A percentile compares a stretch with the other conserved stretches of the same genome.
Conservation (phyloP, 1,284 basidiomycete genomes). For the Boletus mariae region DNA sequence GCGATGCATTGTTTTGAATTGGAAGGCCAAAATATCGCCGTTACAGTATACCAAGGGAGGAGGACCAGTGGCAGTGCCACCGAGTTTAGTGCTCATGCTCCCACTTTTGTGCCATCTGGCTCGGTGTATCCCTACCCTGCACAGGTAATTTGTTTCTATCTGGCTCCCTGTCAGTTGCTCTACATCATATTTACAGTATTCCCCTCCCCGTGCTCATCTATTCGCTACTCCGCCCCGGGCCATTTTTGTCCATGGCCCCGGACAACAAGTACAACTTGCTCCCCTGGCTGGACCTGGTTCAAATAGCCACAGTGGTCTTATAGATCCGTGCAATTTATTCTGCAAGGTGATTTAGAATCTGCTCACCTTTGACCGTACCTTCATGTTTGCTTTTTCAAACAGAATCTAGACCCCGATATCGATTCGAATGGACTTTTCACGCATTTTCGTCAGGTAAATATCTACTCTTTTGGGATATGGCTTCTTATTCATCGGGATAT, state of each 20-base stretch:
- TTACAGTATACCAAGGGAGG: slow-evolving; percentile 69
- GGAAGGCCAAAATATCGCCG: slow-evolving; percentile 76
- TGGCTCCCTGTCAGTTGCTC: background rate
- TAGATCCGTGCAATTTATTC: slow-evolving; percentile 90
- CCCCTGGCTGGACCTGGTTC: slow-evolving; percentile 71
- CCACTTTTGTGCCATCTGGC: slow-evolving; percentile 69
- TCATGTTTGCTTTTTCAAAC: slow-evolving; percentile 12
- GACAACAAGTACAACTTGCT: slow-evolving; percentile 84
- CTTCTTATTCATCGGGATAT: slow-evolving; percentile 14
- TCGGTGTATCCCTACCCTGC: slow-evolving; percentile 52
- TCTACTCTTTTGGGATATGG: slow-evolving; percentile 4
- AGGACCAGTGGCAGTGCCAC: slow-evolving; percentile 48
- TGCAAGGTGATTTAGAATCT: slow-evolving; percentile 58
- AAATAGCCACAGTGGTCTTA: slow-evolving; percentile 76
- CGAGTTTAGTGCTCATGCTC: slow-evolving; percentile 70
- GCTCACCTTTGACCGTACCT: background rate
- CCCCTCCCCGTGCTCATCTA: slow-evolving; percentile 50
- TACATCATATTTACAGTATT: slow-evolving; percentile 43
- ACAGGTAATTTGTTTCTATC: slow-evolving; percentile 38
- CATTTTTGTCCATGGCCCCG: slow-evolving; percentile 78
- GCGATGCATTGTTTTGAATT: slow-evolving; percentile 78
- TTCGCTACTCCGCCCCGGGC: slow-evolving; percentile 35
- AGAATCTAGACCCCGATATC: slow-evolving; percentile 85
- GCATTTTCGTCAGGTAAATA: slow-evolving; percentile 72
- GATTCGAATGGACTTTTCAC: slow-evolving; percentile 79